Conservation (phyloP, 1,284 basidiomycete species). For the Cryptococcus neoformans region DNA sequence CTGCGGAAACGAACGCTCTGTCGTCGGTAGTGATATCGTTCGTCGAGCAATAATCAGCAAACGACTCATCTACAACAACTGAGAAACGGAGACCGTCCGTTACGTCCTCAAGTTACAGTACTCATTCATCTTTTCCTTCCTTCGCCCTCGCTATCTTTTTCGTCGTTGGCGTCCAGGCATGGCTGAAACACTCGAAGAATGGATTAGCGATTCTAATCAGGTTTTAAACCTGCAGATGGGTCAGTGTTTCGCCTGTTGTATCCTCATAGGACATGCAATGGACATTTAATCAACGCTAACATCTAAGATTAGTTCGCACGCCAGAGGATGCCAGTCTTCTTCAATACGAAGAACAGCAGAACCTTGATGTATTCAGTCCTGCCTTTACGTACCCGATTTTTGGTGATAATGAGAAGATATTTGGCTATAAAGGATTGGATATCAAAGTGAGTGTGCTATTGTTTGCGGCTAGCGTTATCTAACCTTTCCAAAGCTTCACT, state of each 20-base stretch:
- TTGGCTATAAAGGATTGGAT: slow-evolving; percentile 79
- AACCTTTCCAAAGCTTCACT: slow-evolving; percentile 58
- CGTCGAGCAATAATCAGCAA: too few relatives aligned
- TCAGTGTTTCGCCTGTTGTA: slow-evolving; percentile 41
- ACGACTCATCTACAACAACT: too few relatives aligned
- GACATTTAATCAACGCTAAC: background rate
- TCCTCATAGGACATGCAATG: background rate
- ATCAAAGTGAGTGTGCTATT: slow-evolving; percentile 64
- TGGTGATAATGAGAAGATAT: slow-evolving; percentile 94
- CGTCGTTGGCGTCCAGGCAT: slow-evolving; percentile 6
- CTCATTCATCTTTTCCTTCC: too few relatives aligned
- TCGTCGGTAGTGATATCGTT: too few relatives aligned
- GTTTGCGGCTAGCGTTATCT: background rate
- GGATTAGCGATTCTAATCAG: slow-evolving; percentile 64
- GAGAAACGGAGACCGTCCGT: too few relatives aligned
- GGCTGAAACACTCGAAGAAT: slow-evolving; percentile 36
- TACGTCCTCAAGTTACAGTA: too few relatives aligned
- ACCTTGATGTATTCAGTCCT: slow-evolving; percentile 66
- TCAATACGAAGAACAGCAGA: slow-evolving; percentile 57
- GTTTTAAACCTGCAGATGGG: slow-evolving; percentile 69
- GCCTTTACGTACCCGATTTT: slow-evolving; percentile 92
- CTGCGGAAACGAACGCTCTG: too few relatives aligned
- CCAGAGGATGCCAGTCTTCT: slow-evolving; percentile 52
- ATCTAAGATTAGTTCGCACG: slow-evolving; percentile 29
- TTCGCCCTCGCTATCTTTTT: too few relatives aligned